A percentile compares a stretch with the other conserved stretches of the same genome.
Evolutionary conservation across 1,284 basidiomycete genomes (phyloP).

Genomic region (Xerocomus amazonicus): DNA sequence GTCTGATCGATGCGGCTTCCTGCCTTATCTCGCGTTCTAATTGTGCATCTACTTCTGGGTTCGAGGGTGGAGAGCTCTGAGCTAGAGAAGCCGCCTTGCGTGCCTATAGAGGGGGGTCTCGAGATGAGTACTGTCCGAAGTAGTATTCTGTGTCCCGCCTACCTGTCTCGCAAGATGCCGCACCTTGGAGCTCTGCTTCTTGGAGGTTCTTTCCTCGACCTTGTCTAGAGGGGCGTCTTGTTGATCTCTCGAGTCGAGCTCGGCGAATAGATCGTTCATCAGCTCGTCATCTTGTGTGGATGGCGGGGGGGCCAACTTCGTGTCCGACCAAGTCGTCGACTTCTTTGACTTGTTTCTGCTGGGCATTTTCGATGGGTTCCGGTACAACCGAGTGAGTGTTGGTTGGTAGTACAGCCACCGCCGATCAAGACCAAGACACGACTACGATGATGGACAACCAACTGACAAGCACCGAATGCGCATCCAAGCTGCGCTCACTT

Average conservation of each 20-base stretch:
- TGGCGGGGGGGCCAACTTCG: slow-evolving; percentile 16
- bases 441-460: background rate
- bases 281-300: slow-evolving; percentile 47
- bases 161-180: slow-evolving; percentile 82
- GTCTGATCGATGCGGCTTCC: slow-evolving; percentile 69
- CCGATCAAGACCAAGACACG: slow-evolving; percentile 10
- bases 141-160: slow-evolving; percentile 19
- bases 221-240: slow-evolving; percentile 42
- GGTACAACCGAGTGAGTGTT: background rate
- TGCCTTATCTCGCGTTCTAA: slow-evolving; percentile 67
- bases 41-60: slow-evolving; percentile 64
- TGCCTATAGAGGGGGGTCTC: slow-evolving; percentile 45
- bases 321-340: slow-evolving; percentile 27
- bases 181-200: slow-evolving; percentile 66
- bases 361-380: slow-evolving; percentile 32
- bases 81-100: slow-evolving; percentile 70
- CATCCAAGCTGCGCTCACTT: slow-evolving; percentile 30
- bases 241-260: slow-evolving; percentile 62
- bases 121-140: slow-evolving; percentile 1
- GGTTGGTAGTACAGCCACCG: slow-evolving; percentile 7
- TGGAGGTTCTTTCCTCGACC: slow-evolving; percentile 38
- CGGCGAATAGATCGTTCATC: slow-evolving; percentile 68
- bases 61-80: slow-evolving; percentile 54
- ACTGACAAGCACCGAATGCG: slow-evolving; percentile 27
- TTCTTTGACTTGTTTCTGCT: slow-evolving; percentile 53